A percentile compares a stretch with the other conserved stretches of the same genome.
These are phyloP conservation scores for Vairimorpha ceranae DNA, from an alignment of 371 early-diverging fungal genomes.

Conservation along the genomic window DNA sequence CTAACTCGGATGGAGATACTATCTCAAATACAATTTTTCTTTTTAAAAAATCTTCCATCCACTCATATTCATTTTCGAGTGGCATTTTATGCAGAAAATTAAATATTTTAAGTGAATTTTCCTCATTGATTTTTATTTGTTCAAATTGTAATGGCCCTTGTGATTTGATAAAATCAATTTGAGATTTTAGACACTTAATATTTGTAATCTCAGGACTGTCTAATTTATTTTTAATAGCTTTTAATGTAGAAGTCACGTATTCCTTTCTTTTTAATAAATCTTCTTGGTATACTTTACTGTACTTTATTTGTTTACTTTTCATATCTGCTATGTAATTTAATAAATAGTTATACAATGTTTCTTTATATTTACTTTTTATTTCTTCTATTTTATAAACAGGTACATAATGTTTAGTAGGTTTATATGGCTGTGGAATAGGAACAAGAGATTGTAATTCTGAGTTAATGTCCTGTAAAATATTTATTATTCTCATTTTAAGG, in stretches of 20 bases:
- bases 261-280: neutral
- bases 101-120: constrained; percentile 17
- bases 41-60: constrained; percentile 18
- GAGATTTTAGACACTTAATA: constrained; percentile 1
- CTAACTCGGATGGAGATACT: constrained; percentile 2
- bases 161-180: constrained; percentile 20
- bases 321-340: neutral
- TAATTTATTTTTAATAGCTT: neutral
- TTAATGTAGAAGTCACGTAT: neutral
- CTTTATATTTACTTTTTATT: neutral
- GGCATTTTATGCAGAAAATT: neutral
- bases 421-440: neutral
- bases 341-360: neutral
- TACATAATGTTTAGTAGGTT: neutral
- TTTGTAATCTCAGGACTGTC: neutral
- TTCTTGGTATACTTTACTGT: neutral
- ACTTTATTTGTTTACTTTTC: neutral
- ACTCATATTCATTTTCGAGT: neutral
- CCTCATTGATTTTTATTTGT: constrained; percentile 3
- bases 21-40: constrained; percentile 13
- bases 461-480: neutral
- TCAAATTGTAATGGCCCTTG: neutral
- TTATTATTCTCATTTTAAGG: neutral
- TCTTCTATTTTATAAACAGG: neutral
- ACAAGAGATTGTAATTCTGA: neutral